Conservation (phyloP, 148 eudicot species). For the Camellia japonica region DNA sequence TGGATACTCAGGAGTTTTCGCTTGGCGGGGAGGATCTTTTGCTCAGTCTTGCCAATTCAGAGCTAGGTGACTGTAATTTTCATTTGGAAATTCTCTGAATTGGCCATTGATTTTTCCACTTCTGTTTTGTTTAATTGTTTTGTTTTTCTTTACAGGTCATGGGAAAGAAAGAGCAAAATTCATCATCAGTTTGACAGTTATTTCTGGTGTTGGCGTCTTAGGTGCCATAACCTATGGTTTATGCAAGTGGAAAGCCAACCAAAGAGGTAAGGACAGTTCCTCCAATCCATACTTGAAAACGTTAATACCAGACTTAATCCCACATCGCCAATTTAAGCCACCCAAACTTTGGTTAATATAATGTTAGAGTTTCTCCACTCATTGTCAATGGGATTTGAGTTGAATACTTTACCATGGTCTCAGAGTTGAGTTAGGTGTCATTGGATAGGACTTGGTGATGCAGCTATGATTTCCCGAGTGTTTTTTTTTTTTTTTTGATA, state of each 20-base stretch:
- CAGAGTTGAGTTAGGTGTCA: too few species aligned
- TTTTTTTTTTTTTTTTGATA: too few species aligned
- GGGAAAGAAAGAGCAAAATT: not conserved
- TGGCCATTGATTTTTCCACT: not conserved
- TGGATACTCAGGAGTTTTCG: slow-evolving; percentile 15
- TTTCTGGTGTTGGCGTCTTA: not conserved
- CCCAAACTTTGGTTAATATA: too few species aligned
- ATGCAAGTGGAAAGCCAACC: slow-evolving; percentile 1
- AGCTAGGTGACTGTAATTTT: not conserved
- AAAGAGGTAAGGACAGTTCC: not conserved
- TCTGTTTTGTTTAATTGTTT: not conserved
- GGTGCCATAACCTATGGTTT: not conserved
- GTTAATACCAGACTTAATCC: too few species aligned
- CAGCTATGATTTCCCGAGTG: too few species aligned
- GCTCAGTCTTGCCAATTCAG: slow-evolving; percentile 14
- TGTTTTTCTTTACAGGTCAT: not conserved
- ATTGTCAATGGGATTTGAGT: too few species aligned
- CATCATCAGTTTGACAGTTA: not conserved
- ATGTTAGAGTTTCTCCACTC: too few species aligned
- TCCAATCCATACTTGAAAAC: not conserved
- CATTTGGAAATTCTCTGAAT: not conserved
- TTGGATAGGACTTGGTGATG: too few species aligned
- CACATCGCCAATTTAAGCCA: not conserved
- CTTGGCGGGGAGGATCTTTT: slow-evolving; percentile 9
- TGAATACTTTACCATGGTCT: too few species aligned